Evolutionary conservation across 345 rosid genomes (phyloP).

Genomic region (Salix brachista): DNA sequence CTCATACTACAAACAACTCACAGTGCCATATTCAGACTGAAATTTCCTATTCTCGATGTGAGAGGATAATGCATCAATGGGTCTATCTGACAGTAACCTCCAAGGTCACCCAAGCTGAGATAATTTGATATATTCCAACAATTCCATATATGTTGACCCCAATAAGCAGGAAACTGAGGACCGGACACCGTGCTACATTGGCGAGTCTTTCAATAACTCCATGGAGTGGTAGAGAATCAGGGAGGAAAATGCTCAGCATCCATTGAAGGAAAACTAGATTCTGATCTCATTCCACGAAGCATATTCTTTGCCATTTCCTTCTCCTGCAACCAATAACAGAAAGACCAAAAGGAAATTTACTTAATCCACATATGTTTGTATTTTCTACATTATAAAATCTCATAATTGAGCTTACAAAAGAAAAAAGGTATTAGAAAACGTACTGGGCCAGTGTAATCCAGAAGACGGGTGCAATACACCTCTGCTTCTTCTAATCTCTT

Average conservation of each 20-base stretch:
- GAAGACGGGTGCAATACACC: conserved; percentile 86
- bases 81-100: neutral
- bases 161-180: neutral
- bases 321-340: conserved; percentile 51
- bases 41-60: neutral
- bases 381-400: no score
- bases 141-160: neutral
- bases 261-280: conserved; percentile 61
- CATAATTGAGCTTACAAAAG: neutral
- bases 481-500: conserved; percentile 89
- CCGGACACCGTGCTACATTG: neutral
- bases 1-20: neutral
- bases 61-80: neutral
- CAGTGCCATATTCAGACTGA: neutral
- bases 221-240: conserved; percentile 17
- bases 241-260: conserved; percentile 73
- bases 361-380: conserved; percentile 1
- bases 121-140: neutral
- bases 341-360: neutral
- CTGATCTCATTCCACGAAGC: conserved; percentile 68
- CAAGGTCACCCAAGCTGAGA: neutral
- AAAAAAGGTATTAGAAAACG: conserved; percentile 28
- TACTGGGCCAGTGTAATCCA: conserved; percentile 89
- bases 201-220: neutral
- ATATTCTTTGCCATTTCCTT: conserved; percentile 82